Evolutionary conservation across 1,284 basidiomycete species (phyloP).

Genomic region (Fomitiporia mediterranea): DNA sequence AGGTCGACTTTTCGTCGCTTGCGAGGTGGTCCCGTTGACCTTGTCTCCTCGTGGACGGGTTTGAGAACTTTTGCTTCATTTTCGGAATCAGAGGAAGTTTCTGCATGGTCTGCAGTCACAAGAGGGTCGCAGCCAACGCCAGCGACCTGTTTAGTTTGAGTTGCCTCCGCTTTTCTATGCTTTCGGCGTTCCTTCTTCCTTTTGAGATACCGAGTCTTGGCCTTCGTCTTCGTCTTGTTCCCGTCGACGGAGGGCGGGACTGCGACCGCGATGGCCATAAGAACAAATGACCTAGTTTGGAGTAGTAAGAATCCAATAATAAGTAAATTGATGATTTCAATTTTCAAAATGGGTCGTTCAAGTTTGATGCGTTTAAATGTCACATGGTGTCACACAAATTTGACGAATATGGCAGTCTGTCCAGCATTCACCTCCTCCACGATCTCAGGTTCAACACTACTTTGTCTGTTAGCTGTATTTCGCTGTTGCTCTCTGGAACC

Average conservation of each 20-base stretch:
- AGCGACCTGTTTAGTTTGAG: constrained; percentile 13
- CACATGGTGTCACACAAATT: not conserved
- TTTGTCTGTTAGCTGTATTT: too few species aligned
- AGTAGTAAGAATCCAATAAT: not conserved
- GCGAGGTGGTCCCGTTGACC: constrained; percentile 29
- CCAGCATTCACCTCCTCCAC: constrained; percentile 1
- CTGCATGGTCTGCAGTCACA: constrained; percentile 18
- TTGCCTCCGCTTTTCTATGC: constrained; percentile 38
- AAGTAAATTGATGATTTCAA: not conserved
- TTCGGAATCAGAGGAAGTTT: constrained; percentile 22
- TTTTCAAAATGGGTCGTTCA: not conserved
- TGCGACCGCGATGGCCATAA: constrained; percentile 7
- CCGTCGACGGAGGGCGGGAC: not conserved
- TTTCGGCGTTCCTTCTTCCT: constrained; percentile 62
- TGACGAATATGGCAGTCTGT: constrained; percentile 6
- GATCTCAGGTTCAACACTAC: not conserved
- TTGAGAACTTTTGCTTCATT: constrained; percentile 30
- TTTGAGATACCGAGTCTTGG: constrained; percentile 61
- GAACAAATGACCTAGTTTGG: not conserved
- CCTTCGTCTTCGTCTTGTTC: constrained; percentile 45
- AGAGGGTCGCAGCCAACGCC: constrained; percentile 14
- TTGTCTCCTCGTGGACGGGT: constrained; percentile 17
- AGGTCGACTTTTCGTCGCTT: constrained; percentile 38
- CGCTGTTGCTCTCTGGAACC: too few species aligned
- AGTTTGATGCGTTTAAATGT: not conserved